Base-by-base conservation (phyloP, 139 green algal species). In the Pleodorina starrii region DNA sequence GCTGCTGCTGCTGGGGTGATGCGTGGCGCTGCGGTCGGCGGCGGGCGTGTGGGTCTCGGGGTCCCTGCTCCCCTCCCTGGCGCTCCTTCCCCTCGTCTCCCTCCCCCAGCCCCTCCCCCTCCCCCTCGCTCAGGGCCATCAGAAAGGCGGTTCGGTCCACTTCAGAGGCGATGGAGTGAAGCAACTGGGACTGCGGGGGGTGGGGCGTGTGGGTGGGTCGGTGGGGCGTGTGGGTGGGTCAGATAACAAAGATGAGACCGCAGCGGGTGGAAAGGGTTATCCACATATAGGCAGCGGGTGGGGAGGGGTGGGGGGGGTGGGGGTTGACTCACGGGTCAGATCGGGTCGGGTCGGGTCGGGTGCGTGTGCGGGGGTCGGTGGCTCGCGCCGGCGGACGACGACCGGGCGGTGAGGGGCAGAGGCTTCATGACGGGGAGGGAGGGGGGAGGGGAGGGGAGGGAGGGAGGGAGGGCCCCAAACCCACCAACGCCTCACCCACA, bases 181-280 rank as follows among this genome's bases (percentile, higher is more conserved):
- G 68, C 32, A 76, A 32, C 68, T 76, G 68, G 12, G 68, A 48
- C 68, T 76, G 68, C 68, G 66, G 66, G 66, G 66, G 35, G 29
- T 5, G 66, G 66, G 66, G 66, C 9, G 66, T 9, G 66, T 12
- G 66, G 59, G 59, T 11, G 59, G 16, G 59, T 10, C 9, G 59
- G 23, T n/a, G 14, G 16, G 23, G 59, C 17, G 50, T 60, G 50
- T 60, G 50, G 14, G 50, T 60, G 50, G 14, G 50, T 60, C n/a
- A n/a, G n/a, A n/a, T n/a, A n/a, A n/a, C n/a, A n/a, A n/a, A n/a
- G n/a, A n/a, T n/a, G n/a, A n/a, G n/a, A n/a, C n/a, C n/a, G n/a
- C n/a, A n/a, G n/a, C n/a, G n/a, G n/a, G n/a, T n/a, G n/a, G n/a
- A n/a, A n/a, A n/a, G n/a, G n/a, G n/a, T n/a, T n/a, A n/a, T n/a